Base-by-base conservation (phyloP, 2,329 filamentous ascomycete species). In the Tolypocladium pustulatum region DNA sequence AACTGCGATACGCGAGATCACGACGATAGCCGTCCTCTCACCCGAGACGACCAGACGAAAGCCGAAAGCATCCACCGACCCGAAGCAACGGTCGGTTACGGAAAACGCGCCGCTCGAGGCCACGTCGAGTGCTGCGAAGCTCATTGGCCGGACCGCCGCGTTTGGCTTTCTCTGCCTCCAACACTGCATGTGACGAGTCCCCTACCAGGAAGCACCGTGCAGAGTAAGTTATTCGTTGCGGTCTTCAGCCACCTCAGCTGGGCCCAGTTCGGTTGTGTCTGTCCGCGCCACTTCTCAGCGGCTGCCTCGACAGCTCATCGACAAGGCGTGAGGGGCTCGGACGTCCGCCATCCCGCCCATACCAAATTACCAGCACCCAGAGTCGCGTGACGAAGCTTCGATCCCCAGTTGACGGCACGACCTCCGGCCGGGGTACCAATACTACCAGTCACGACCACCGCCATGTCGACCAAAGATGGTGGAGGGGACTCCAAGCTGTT, bases 401-500 rank as follows among this genome's bases (percentile, higher is more conserved):
- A 22, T 20, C 27, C 25, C 43, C 13, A 20, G 46, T 51, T 27
- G 17, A 51, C 46, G 27, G 27, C 27, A 51, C 43, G 43, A 20
- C 49, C 27, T 52, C 49, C 49, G n/a, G 49, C 49, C 49, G 49
- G 49, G 49, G 49, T 32, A 34, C 27, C 20, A 30, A 34, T 34
- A 52, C 17, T n/a, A 34, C 49, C 13, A 34, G 30, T 30, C 46
- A 41, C 37, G 17, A 30, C 49, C 49, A n/a, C 64, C 71, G 75
- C 68, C 69, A 85, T 85, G 81, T 79, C 82, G 68, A 76, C 71
- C 69, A 74, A 79, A 61, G 76, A 69, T 62, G 67, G 85, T 75
- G 90, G 90, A 78, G 91, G 94, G 76, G 94, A 97, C 85, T 96
- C 94, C 78, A 97, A 97, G 85, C 87, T 99, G 78, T 99, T 99